Evolutionary conservation across 2,329 filamentous ascomycete genomes (phyloP).

Genomic region (Colletotrichum lini): DNA sequence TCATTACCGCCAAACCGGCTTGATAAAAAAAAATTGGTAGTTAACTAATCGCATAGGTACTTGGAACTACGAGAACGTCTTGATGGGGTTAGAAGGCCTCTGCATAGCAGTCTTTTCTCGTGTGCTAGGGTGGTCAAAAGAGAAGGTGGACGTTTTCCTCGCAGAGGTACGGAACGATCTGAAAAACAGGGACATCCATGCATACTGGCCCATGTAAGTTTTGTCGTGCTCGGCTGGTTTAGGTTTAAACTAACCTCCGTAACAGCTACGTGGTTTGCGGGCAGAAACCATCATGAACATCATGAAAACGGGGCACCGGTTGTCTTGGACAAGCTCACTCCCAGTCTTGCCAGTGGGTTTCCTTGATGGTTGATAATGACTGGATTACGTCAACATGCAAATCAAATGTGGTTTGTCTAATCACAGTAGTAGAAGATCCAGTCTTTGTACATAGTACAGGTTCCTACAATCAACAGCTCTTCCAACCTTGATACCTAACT

Average conservation of each 20-base stretch:
- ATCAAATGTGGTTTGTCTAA: too few relatives aligned
- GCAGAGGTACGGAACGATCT: slow-evolving; percentile 47
- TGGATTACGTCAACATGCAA: too few relatives aligned
- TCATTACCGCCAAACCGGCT: background rate
- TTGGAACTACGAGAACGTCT: slow-evolving; percentile 43
- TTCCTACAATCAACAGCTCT: too few relatives aligned
- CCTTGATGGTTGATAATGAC: too few relatives aligned
- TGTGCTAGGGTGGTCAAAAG: slow-evolving; percentile 46
- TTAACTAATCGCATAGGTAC: slow-evolving; percentile 39
- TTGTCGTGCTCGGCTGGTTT: too few relatives aligned
- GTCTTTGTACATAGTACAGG: too few relatives aligned
- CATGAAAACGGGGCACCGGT: too few relatives aligned
- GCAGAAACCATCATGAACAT: slow-evolving; percentile 26
- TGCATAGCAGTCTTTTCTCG: slow-evolving; percentile 48
- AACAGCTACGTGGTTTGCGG: slow-evolving; percentile 36
- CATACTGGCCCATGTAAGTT: slow-evolving; percentile 41
- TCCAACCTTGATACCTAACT: too few relatives aligned
- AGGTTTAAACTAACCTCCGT: background rate
- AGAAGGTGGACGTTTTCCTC: slow-evolving; percentile 46
- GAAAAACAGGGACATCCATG: slow-evolving; percentile 46
- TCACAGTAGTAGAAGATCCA: too few relatives aligned
- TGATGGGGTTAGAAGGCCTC: slow-evolving; percentile 47
- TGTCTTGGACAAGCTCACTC: background rate
- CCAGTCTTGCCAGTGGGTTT: too few relatives aligned
- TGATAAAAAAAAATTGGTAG: too few relatives aligned